phyloP scores from a whole-genome alignment of 208 protist species.

The Trypanosoma cruzi region DNA sequence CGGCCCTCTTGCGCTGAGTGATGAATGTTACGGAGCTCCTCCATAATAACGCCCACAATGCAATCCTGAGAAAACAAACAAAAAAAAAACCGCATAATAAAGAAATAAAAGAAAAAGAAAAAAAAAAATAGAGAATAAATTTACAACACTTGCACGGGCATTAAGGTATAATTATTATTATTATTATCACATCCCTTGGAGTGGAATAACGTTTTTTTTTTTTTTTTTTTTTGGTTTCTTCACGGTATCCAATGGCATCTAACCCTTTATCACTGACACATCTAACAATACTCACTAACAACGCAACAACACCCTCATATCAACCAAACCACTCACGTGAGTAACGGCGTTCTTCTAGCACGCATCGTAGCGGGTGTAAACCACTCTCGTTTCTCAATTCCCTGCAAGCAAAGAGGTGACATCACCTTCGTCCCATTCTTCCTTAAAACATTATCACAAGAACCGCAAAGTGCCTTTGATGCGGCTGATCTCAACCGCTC shows the following conservation, averaged over 20 bases:
- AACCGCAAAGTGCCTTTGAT: not conserved
- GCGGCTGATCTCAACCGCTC: not conserved
- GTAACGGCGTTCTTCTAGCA: not conserved
- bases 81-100: no score
- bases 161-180: no score
- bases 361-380: not conserved
- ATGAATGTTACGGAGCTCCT: constrained; percentile 19
- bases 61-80: constrained; percentile 1
- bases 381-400: not conserved
- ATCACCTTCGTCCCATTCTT: not conserved
- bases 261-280: not conserved
- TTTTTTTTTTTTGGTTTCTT: no score
- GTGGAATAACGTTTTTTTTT: no score
- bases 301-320: not conserved
- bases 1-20: constrained; percentile 5
- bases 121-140: not conserved
- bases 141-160: no score
- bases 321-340: no score
- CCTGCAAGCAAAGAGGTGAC: not conserved
- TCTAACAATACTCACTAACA: not conserved
- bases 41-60: constrained; percentile 14
- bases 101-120: no score
- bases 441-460: not conserved
- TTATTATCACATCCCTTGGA: no score
- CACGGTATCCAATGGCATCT: not conserved